Evolutionary conservation across 2,329 filamentous ascomycete genomes (phyloP).

Genomic region (Sporothrix luriei): DNA sequence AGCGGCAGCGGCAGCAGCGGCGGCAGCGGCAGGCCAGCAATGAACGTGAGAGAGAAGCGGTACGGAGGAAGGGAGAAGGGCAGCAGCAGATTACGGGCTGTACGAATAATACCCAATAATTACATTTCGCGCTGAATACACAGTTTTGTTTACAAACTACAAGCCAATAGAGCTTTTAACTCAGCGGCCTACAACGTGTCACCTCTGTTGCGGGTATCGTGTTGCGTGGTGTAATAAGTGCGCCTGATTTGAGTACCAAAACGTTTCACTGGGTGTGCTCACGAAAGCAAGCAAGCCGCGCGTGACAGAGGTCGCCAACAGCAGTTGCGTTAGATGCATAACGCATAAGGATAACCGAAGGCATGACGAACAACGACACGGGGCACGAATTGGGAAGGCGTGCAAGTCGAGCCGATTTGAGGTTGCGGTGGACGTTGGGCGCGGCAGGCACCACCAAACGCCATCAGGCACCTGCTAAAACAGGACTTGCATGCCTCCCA

Average conservation of each 20-base stretch:
- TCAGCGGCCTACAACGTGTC: no score
- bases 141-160: not conserved
- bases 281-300: no score
- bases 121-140: not conserved
- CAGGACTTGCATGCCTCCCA: no score
- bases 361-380: not conserved
- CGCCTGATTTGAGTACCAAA: no score
- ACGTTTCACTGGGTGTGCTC: no score
- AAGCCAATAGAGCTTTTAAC: not conserved
- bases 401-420: not conserved
- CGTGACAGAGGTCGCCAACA: no score
- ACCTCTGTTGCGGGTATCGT: no score
- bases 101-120: slow-evolving; percentile 11
- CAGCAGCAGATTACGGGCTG: not conserved
- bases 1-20: no score
- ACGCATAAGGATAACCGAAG: no score
- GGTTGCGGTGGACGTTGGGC: not conserved
- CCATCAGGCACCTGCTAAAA: no score
- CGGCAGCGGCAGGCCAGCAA: not conserved
- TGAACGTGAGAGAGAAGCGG: not conserved
- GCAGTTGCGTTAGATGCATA: no score
- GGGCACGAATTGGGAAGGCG: not conserved
- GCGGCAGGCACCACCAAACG: not conserved
- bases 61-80: not conserved
- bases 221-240: no score